Evolutionary conservation across 2,329 filamentous ascomycete species (phyloP).

Genomic region (Colletotrichum musicola): DNA sequence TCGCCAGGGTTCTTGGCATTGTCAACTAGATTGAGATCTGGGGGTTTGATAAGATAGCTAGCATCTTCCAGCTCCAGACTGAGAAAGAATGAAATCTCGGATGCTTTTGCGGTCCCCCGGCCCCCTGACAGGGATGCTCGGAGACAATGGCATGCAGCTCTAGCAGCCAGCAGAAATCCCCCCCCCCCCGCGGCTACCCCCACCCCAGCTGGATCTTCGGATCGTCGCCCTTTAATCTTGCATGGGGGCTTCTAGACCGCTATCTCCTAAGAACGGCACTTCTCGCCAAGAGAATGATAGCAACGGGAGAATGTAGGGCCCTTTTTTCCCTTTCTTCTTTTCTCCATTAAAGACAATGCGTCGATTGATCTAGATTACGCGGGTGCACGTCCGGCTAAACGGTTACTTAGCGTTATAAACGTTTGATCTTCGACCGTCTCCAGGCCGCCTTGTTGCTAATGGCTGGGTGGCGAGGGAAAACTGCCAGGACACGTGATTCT

Average conservation of each 20-base stretch:
- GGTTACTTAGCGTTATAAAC: neutral
- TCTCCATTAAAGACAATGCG: too few species aligned
- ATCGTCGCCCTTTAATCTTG: conserved; percentile 16
- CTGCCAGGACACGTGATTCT: too few species aligned
- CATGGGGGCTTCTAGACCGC: conserved; percentile 4
- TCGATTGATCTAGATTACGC: too few species aligned
- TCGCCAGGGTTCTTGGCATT: conserved; percentile 9
- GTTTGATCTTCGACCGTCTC: conserved; percentile 13
- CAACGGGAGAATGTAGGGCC: neutral
- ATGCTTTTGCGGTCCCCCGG: neutral
- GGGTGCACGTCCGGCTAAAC: neutral
- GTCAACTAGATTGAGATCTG: conserved; percentile 23
- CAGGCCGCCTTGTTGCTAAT: conserved; percentile 1
- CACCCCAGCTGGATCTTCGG: conserved; percentile 11
- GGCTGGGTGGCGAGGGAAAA: too few species aligned
- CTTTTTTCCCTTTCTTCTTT: too few species aligned
- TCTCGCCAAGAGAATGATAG: neutral
- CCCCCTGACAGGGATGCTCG: conserved; percentile 8
- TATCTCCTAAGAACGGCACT: neutral
- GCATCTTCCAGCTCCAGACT: too few species aligned
- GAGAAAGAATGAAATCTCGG: neutral
- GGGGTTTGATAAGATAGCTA: neutral
- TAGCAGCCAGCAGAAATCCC: neutral
- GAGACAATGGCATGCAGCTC: conserved; percentile 2
- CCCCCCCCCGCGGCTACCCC: neutral